phyloP scores from a whole-genome alignment of 2,329 filamentous ascomycete species.

The Arthrobotrys conoides region DNA sequence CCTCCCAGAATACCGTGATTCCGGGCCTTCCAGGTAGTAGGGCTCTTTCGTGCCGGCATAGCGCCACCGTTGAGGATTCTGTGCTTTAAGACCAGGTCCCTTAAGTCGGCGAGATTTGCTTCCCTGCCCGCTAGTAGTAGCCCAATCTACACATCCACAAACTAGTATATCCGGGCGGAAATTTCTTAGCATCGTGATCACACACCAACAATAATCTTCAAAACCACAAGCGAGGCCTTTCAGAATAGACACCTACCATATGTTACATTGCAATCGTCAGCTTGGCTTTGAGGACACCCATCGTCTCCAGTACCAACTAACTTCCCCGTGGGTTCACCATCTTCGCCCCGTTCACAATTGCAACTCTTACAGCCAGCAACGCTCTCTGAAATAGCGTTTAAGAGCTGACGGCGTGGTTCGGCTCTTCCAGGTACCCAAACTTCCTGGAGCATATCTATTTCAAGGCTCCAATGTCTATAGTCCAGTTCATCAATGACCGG shows the following conservation, averaged over 20 bases:
- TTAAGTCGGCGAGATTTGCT: neutral
- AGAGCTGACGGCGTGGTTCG: neutral
- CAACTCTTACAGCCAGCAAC: neutral
- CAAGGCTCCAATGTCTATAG: neutral
- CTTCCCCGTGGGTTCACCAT: neutral
- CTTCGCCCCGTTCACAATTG: neutral
- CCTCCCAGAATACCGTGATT: neutral
- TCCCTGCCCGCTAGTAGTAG: neutral
- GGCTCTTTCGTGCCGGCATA: neutral
- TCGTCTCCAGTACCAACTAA: neutral
- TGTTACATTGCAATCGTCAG: neutral
- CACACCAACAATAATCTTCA: no score
- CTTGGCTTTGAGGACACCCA: neutral
- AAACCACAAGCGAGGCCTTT: no score
- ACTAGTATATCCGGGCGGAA: neutral
- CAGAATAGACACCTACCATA: neutral
- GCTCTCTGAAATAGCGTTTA: neutral
- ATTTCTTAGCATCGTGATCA: neutral
- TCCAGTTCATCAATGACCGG: neutral
- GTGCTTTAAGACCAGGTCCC: neutral
- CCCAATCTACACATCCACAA: neutral
- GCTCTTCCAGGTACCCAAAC: neutral
- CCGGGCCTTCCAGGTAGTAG: conserved; percentile 8
- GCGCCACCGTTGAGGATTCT: neutral
- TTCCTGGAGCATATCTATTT: neutral